These are phyloP conservation scores for Mariannaea sp. DNA, from an alignment of 2,329 filamentous ascomycete genomes.

Conservation along the genomic window DNA sequence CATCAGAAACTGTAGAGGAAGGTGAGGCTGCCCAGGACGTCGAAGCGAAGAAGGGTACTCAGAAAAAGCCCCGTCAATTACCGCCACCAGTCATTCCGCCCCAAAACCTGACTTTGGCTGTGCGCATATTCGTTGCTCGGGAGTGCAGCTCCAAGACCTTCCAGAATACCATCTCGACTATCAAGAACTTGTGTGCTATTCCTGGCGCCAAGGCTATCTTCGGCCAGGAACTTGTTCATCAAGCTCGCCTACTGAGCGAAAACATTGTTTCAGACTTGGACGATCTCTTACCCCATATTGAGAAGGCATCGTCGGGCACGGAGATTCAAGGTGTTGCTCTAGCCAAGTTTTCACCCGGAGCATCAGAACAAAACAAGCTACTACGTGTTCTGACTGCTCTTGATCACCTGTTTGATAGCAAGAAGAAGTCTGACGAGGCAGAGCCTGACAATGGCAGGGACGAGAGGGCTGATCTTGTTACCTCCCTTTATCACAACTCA, in stretches of 20 bases:
- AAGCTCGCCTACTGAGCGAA: slow-evolving; percentile 83
- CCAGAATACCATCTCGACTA: slow-evolving; percentile 95
- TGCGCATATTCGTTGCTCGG: slow-evolving; percentile 92
- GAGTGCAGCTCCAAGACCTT: slow-evolving; percentile 98
- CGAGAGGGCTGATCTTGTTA: slow-evolving; percentile 82
- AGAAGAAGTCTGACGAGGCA: slow-evolving; percentile 60
- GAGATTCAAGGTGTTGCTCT: slow-evolving; percentile 95
- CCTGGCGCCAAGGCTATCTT: slow-evolving; percentile 88
- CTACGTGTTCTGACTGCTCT: slow-evolving; percentile 90
- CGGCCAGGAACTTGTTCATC: slow-evolving; percentile 87
- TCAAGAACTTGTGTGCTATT: slow-evolving; percentile 95
- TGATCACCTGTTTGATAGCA: slow-evolving; percentile 92
- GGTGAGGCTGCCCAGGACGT: slow-evolving; percentile 39
- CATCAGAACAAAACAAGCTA: slow-evolving; percentile 95
- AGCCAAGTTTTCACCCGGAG: slow-evolving; percentile 92
- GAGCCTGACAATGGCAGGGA: slow-evolving; percentile 58
- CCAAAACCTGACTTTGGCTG: slow-evolving; percentile 88
- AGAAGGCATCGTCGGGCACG: slow-evolving; percentile 83
- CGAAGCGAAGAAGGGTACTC: slow-evolving; percentile 47
- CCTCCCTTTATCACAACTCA: slow-evolving; percentile 85
- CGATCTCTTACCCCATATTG: slow-evolving; percentile 83
- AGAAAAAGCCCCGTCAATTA: slow-evolving; percentile 63
- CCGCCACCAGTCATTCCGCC: slow-evolving; percentile 85
- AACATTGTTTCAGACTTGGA: slow-evolving; percentile 84
- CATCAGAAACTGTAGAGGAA: slow-evolving; percentile 33